Base-by-base conservation (phyloP, 495 filamentous ascomycete genomes). In the Trichoderma virens region DNA sequence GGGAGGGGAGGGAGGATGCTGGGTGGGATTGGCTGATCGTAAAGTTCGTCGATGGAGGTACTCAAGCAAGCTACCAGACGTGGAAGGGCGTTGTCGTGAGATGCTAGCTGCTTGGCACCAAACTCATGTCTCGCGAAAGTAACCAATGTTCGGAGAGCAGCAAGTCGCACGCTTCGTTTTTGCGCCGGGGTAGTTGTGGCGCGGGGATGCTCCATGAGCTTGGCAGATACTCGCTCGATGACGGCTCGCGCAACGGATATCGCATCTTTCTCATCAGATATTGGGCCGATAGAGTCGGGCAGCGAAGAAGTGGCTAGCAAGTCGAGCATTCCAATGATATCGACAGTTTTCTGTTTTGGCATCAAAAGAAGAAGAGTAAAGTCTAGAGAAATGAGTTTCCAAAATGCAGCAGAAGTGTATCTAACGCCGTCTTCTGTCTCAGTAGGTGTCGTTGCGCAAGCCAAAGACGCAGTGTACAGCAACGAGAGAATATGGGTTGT, bases 341-440 rank as follows among this genome's bases (percentile, higher is more conserved):
- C 77, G 6, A 69, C 65, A n/a, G 76, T 70, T 1, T 76, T 75
- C 41, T 80, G 78, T 56, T 78, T 81, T 18, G 74, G 73, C 18
- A 71, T 76, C 2, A 82, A 71, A 62, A 79, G 73, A 47, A 75
- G 61, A 56, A 79, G 70, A 20, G 80, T 72, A 61, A 81, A 80
- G n/a, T 80, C 74, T 5, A 78, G 68, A n/a, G 79, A 74, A 16
- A 82, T 74, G 27, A 69, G 70, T 61, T 69, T 71, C 79, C 79
- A 82, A 62, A 80, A 80, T 35, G 74, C 70, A 31, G 35, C n/a
- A 23, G 62, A 25, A 32, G 30, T 27, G 47, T 28, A 32, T 39
- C 30, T 30, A 11, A 23, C 14, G 4, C 62, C 34, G 13, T 41
- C 64, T 0, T 62, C 61, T 39, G 66, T 63, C 9, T 63, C 63